Conservation (phyloP, 1,284 basidiomycete species). For the Leccinum subfulvum region DNA sequence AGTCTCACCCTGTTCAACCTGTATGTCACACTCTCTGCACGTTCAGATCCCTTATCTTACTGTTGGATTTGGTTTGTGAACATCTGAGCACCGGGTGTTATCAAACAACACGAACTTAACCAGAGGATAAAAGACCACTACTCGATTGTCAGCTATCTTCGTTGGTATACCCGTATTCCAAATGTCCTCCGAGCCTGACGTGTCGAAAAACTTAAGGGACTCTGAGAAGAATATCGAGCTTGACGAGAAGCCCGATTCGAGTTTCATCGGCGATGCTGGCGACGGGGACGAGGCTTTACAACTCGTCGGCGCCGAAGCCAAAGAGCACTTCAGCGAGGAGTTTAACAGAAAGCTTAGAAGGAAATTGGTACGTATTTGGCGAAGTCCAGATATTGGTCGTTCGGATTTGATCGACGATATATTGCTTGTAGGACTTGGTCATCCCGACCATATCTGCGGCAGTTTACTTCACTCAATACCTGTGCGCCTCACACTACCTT, state of each 20-base stretch:
- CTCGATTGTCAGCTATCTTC: neutral
- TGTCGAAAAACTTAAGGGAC: slow-evolving; percentile 10
- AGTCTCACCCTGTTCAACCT: no score
- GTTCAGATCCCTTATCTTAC: slow-evolving; percentile 20
- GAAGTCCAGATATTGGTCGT: neutral
- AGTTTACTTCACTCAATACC: slow-evolving; percentile 66
- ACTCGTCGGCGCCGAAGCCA: slow-evolving; percentile 54
- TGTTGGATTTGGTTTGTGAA: slow-evolving; percentile 1
- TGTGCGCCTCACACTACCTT: slow-evolving; percentile 37
- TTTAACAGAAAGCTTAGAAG: slow-evolving; percentile 54
- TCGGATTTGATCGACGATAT: neutral
- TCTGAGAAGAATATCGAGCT: slow-evolving; percentile 17
- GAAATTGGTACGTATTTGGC: slow-evolving; percentile 50
- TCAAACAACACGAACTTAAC: neutral
- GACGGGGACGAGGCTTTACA: slow-evolving; percentile 59
- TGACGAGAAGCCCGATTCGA: slow-evolving; percentile 16
- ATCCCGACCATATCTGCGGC: slow-evolving; percentile 64
- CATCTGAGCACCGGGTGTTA: neutral
- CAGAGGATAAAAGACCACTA: slow-evolving; percentile 16
- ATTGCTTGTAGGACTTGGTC: slow-evolving; percentile 44
- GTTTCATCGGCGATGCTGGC: slow-evolving; percentile 31
- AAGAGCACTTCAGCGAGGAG: slow-evolving; percentile 56
- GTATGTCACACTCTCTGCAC: no score
- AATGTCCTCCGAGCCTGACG: slow-evolving; percentile 21
- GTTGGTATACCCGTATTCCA: slow-evolving; percentile 1